Evolutionary conservation across 441 rosid genomes (phyloP).

Genomic region (Populus hybrid): DNA sequence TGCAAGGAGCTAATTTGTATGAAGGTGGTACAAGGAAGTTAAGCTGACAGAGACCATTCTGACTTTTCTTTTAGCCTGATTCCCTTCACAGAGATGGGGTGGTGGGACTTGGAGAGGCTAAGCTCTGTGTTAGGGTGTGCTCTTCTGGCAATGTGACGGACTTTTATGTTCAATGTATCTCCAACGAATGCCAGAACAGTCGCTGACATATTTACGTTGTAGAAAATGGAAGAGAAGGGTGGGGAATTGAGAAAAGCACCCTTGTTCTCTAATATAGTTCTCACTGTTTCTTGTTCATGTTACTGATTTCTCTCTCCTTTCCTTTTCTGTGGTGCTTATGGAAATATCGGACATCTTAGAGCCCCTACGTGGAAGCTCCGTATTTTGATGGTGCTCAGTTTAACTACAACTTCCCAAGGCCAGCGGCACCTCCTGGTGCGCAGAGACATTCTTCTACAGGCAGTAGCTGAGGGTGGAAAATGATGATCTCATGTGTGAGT

Average conservation of each 20-base stretch:
- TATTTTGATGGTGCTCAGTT: too few species aligned
- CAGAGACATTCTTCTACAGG: conserved; percentile 46
- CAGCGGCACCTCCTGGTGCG: conserved; percentile 84
- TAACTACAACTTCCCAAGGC: conserved; percentile 28
- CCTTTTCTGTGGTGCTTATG: neutral
- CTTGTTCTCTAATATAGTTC: neutral
- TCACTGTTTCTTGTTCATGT: conserved; percentile 14
- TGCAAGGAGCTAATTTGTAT: too few species aligned
- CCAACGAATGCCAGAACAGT: too few species aligned
- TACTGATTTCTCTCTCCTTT: neutral
- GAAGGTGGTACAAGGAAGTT: too few species aligned
- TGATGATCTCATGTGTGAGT: neutral
- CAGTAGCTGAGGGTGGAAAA: conserved; percentile 15
- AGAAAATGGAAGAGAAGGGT: neutral
- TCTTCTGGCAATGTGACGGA: too few species aligned
- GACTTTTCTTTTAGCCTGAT: too few species aligned
- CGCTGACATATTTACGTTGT: neutral
- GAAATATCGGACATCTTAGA: conserved; percentile 40
- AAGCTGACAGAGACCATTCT: too few species aligned
- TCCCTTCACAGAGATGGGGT: too few species aligned
- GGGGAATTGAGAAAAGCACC: neutral
- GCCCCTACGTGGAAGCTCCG: conserved; percentile 34
- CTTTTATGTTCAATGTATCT: too few species aligned
- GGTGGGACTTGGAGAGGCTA: too few species aligned
- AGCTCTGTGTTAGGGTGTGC: neutral